Conservation (phyloP, 2,329 filamentous ascomycete genomes). For the Botryotinia narcissicola region DNA sequence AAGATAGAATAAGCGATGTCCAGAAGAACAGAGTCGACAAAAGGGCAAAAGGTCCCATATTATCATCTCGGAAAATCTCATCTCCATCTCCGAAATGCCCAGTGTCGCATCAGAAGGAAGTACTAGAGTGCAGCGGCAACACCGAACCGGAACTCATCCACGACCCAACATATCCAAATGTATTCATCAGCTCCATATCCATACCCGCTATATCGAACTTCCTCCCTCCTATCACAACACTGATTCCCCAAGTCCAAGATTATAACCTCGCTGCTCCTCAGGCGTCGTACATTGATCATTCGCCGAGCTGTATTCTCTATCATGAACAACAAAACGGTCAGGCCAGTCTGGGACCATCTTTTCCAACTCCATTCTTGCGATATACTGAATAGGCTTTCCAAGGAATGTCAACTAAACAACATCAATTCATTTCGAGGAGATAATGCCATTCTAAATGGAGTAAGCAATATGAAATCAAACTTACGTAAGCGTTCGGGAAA, state of each 20-base stretch:
- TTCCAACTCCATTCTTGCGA: neutral
- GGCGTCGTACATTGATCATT: too few relatives aligned
- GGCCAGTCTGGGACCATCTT: rapidly evolving
- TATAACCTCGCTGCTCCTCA: neutral
- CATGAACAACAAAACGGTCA: neutral
- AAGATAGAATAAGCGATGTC: neutral
- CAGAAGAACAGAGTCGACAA: neutral
- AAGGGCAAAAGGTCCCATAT: neutral
- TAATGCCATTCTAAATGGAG: rapidly evolving
- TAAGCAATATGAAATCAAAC: neutral
- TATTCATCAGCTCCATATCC: too few relatives aligned
- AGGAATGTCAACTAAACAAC: neutral
- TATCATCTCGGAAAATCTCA: neutral
- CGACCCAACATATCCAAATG: neutral
- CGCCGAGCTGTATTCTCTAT: neutral
- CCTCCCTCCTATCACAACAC: neutral
- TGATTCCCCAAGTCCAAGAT: neutral
- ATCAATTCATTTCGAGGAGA: neutral
- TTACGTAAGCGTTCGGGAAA: neutral
- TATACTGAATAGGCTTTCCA: neutral
- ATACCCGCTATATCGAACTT: neutral
- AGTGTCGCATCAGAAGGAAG: neutral
- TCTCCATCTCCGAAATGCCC: neutral
- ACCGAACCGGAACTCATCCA: neutral
- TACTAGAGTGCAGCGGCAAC: neutral